Base-by-base conservation (phyloP, 2,329 filamentous ascomycete genomes). In the Fusarium citri region DNA sequence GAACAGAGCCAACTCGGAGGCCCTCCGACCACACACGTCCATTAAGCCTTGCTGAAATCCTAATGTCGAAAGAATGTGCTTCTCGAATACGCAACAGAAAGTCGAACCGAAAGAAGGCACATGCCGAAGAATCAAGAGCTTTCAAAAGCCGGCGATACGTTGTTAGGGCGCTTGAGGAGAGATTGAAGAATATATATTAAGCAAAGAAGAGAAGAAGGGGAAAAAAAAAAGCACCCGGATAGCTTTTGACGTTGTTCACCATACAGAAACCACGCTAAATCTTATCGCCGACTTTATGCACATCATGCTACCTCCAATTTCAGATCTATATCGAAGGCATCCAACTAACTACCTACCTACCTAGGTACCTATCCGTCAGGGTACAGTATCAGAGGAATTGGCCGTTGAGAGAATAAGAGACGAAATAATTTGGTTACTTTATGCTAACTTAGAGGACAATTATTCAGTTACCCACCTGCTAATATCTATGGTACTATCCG, bases 131-230 rank as follows among this genome's bases (percentile, higher is more conserved):
- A 49, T 37, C 48, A 51, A 48, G 10, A 30, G 31, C 15, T 25
- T 51, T 49, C 23, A 53, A 53, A 15, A 62, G 31, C 11, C 45
- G 58, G 25, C 42, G 18, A 59, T 30, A 51, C 49, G 55, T 37
- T 26, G 28, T 30, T n/a, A 37, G 37, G 28, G 26, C 22, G 41
- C 11, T 46, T n/a, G 8, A 42, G 22, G 16, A 30, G 28, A 30
- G 28, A 34, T 18, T 34, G 16, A 18, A 18, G 8, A 18, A 18
- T 18, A 34, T 34, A 18, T 34, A 10, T 18, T 5, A 34, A 34
- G 31, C 18, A 34, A 34, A 34, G 31, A 18, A 34, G 16, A 8
- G 16, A 34, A 2, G 28, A 15, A n/a, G n/a, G n/a, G n/a, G n/a
- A n/a, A n/a, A 30, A 15, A 30, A 37, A 18, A 10, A n/a, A n/a